Evolutionary conservation across 305 asterid genomes (phyloP).

Genomic region (Fraxinus platypoda): DNA sequence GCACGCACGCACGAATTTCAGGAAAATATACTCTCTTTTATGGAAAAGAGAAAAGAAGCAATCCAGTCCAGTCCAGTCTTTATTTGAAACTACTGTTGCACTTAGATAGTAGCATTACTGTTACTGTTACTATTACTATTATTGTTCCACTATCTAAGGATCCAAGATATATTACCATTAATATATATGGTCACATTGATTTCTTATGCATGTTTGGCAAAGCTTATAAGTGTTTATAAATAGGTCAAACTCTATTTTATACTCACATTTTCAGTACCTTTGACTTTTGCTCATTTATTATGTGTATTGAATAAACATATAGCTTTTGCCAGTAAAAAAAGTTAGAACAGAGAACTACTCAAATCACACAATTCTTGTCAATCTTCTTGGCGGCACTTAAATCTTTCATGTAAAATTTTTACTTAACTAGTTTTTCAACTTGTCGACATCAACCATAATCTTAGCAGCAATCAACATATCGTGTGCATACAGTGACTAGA

Average conservation of each 20-base stretch:
- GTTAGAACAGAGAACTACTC: too few relatives aligned
- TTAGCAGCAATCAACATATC: neutral
- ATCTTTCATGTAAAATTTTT: neutral
- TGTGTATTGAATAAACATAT: too few relatives aligned
- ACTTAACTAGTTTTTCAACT: neutral
- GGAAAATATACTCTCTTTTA: neutral
- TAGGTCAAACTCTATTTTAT: neutral
- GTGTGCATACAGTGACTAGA: too few relatives aligned
- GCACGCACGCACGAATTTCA: neutral
- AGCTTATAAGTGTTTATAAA: neutral
- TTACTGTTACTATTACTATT: neutral
- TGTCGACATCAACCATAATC: neutral
- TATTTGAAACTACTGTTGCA: neutral
- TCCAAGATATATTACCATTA: neutral
- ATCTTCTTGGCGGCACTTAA: neutral
- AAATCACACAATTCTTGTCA: too few relatives aligned
- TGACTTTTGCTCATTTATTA: neutral
- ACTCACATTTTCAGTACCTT: neutral
- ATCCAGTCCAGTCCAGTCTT: neutral
- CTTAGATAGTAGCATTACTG: neutral
- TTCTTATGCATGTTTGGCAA: neutral
- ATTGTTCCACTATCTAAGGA: neutral
- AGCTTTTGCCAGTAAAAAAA: too few relatives aligned
- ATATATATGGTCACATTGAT: neutral
- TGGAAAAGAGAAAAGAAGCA: neutral